Base-by-base conservation (phyloP, 768 basidiomycete genomes). In the Gautieria morchelliformis region DNA sequence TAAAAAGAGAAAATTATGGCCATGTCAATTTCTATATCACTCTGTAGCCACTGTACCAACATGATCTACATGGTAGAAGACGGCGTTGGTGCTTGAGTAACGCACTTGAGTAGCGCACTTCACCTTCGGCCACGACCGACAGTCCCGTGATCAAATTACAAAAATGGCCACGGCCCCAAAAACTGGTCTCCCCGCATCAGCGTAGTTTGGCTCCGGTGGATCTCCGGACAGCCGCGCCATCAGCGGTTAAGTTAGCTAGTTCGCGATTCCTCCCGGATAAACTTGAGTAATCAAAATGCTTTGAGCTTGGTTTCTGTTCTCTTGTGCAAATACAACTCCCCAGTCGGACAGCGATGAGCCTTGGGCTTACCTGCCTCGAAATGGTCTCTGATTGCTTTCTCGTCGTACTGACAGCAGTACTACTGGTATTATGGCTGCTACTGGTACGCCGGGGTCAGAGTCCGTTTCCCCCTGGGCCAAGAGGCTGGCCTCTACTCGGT, bases 401-500 rank as follows among this genome's bases (percentile, higher is more conserved):
- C 48, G 48, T 49, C 48, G 48, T 49, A 49, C 22, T 49, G 48
- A 49, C 48, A 49, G 41, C 24, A 44, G 42, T 14, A 37, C 35
- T 37, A 14, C 10, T 37, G 17, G 41, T 42, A 17, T 20, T 55
- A 15, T 46, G 22, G 7, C 39, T 55, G 22, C 42, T 30, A 19
- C 30, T 55, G 45, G 22, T 55, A 55, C 40, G 40, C 53, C 53
- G 41, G 53, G 41, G 45, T 46, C 30, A 30, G 45, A 48, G 5
- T 48, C 45, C 6, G 35, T 37, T 48, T 48, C 56, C 56, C 2
- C 46, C 56, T 27, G 56, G 56, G 45, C 56, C 56, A 17, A 57
- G 48, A 50, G 56, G 56, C 35, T 49, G 30, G 56, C 56, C 56
- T 17, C 24, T 57, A 24, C 20, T 57, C 32, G 56, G 56, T 39